A percentile compares a stretch with the other conserved stretches of the same genome.
These are phyloP conservation scores for Puccinia triticina DNA, from an alignment of 1,284 basidiomycete species.

Conservation along the genomic window DNA sequence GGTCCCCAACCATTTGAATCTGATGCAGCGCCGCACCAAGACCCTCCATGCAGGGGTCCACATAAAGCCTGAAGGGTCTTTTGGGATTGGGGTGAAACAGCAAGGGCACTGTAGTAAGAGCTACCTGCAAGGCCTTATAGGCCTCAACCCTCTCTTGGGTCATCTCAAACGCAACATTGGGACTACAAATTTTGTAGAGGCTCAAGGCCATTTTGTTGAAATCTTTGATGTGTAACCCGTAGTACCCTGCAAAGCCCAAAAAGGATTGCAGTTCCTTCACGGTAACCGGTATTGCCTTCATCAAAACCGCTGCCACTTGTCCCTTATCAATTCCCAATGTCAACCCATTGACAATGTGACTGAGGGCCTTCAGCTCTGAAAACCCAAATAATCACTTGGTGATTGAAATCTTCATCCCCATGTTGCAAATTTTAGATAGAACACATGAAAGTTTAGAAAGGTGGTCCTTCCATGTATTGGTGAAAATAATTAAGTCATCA, in stretches of 20 bases:
- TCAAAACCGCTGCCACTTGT: slow-evolving; percentile 10
- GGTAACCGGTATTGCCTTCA: not conserved
- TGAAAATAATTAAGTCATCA: not conserved
- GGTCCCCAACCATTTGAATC: slow-evolving; percentile 12
- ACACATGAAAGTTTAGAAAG: not conserved
- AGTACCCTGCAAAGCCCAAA: slow-evolving; percentile 7
- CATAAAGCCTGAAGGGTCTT: slow-evolving; percentile 15
- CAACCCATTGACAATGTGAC: slow-evolving; percentile 17
- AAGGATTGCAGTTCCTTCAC: not conserved
- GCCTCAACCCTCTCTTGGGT: slow-evolving; percentile 13
- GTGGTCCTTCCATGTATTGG: not conserved
- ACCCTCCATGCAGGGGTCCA: slow-evolving; percentile 12
- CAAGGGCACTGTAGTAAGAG: not conserved
- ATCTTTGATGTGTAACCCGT: not conserved
- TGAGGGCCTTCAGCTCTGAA: slow-evolving; percentile 4
- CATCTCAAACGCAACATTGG: slow-evolving; percentile 29
- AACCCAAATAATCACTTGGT: not conserved
- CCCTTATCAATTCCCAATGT: not conserved
- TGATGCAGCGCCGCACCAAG: slow-evolving; percentile 22
- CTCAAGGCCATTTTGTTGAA: not conserved
- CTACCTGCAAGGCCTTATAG: not conserved
- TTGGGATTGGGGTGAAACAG: slow-evolving; percentile 17
- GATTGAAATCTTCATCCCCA: not conserved
- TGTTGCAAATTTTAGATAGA: not conserved
- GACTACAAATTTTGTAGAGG: slow-evolving; percentile 21